Conservation (phyloP, 148 eudicot genomes). For the Rhododendron ferrugineum region DNA sequence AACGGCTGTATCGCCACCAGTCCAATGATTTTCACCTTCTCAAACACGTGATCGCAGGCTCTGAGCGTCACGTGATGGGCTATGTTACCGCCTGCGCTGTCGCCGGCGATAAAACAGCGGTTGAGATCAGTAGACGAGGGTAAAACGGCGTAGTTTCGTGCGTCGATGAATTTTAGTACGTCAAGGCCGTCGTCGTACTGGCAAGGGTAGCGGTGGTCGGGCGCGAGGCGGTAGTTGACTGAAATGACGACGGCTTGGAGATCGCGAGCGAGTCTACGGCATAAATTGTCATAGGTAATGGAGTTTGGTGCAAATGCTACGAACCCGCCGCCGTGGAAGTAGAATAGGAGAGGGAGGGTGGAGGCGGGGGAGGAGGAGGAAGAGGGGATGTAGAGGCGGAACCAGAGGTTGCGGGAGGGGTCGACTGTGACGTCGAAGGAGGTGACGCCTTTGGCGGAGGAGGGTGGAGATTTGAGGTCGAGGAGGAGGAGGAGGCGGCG, state of each 20-base stretch:
- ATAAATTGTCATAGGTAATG: neutral
- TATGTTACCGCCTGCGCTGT: slow-evolving; percentile 42
- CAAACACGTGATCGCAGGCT: slow-evolving; percentile 9
- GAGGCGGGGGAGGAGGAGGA: neutral
- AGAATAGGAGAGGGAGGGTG: neutral
- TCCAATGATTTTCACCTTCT: slow-evolving; percentile 25
- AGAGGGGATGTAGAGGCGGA: neutral
- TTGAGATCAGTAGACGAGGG: slow-evolving; percentile 21
- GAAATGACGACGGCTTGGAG: slow-evolving; percentile 3
- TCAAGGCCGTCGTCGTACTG: slow-evolving; percentile 5
- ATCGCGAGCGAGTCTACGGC: neutral
- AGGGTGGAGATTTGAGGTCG: neutral
- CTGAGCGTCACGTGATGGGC: slow-evolving; percentile 32
- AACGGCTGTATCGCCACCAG: slow-evolving; percentile 31
- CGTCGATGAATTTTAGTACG: slow-evolving; percentile 24
- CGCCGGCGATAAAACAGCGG: slow-evolving; percentile 39
- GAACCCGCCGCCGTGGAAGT: slow-evolving; percentile 13
- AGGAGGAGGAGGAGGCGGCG: neutral
- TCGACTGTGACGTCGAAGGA: neutral
- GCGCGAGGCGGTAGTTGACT: slow-evolving; percentile 8
- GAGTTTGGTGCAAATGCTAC: neutral
- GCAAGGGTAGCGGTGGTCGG: neutral
- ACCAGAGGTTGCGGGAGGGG: slow-evolving; percentile 3
- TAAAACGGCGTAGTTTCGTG: neutral
- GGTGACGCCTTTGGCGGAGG: neutral